phyloP scores from a whole-genome alignment of 495 filamentous ascomycete genomes.

The Neurospora sp. region DNA sequence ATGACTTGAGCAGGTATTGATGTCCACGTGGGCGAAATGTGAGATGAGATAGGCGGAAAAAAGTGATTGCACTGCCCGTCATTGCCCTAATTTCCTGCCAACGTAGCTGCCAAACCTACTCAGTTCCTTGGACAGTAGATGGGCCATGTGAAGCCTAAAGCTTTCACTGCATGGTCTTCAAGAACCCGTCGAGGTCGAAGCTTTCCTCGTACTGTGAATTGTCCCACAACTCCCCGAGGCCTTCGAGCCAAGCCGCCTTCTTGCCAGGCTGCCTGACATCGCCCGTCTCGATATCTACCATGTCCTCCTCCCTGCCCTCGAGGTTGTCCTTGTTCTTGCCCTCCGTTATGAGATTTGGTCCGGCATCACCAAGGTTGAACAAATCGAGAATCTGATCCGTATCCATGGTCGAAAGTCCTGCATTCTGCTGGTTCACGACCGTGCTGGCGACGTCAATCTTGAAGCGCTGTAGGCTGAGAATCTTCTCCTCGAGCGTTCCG shows the following conservation, averaged over 20 bases:
- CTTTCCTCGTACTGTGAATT: slow-evolving; percentile 94
- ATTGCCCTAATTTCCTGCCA: too few species aligned
- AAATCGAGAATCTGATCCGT: slow-evolving; percentile 96
- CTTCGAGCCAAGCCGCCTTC: slow-evolving; percentile 86
- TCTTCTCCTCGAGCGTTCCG: slow-evolving; percentile 97
- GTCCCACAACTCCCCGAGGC: slow-evolving; percentile 93
- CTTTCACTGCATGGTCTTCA: slow-evolving; percentile 68
- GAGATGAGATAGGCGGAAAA: too few species aligned
- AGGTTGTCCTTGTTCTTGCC: slow-evolving; percentile 39
- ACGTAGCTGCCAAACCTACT: not conserved
- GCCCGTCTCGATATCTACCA: slow-evolving; percentile 85
- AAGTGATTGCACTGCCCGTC: too few species aligned
- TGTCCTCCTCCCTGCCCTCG: slow-evolving; percentile 70
- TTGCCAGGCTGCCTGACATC: slow-evolving; percentile 91
- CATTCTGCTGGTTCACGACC: slow-evolving; percentile 98
- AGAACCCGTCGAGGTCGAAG: slow-evolving; percentile 86
- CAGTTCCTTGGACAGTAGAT: not conserved
- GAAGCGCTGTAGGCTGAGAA: slow-evolving; percentile 95
- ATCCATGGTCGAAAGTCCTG: slow-evolving; percentile 87
- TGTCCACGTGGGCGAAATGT: too few species aligned
- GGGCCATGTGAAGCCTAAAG: not conserved
- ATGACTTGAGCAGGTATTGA: not conserved
- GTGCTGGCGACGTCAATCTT: slow-evolving; percentile 98
- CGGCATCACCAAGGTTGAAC: slow-evolving; percentile 82
- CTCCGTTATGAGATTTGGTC: slow-evolving; percentile 47